These are phyloP conservation scores for Puccinia polysora DNA, from an alignment of 1,284 basidiomycete species.

Conservation along the genomic window DNA sequence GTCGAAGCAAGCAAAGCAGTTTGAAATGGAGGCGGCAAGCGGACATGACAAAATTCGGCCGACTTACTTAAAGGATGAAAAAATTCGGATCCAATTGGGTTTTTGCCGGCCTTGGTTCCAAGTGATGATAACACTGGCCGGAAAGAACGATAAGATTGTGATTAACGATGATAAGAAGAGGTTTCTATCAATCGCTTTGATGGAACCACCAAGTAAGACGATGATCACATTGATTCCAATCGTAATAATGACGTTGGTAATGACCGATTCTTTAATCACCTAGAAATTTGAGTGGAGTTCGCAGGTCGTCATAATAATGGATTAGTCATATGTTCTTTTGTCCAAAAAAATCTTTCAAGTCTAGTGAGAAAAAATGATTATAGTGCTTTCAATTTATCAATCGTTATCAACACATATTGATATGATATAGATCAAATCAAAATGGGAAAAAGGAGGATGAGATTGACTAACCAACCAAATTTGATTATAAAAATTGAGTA, in stretches of 20 bases:
- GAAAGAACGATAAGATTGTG: slow-evolving; percentile 64
- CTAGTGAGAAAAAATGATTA: no score
- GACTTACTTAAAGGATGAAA: slow-evolving; percentile 71
- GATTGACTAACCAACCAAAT: no score
- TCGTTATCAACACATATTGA: no score
- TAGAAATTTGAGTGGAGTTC: slow-evolving; percentile 47
- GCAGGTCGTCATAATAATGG: neutral
- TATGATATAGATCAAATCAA: no score
- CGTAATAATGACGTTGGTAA: slow-evolving; percentile 60
- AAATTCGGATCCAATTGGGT: slow-evolving; percentile 65
- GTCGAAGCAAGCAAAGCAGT: neutral
- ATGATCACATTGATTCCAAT: slow-evolving; percentile 58
- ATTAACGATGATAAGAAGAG: slow-evolving; percentile 66
- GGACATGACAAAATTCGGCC: slow-evolving; percentile 54
- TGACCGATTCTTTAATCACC: slow-evolving; percentile 59
- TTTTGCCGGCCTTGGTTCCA: slow-evolving; percentile 52
- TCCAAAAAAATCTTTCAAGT: no score
- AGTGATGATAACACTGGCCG: slow-evolving; percentile 68
- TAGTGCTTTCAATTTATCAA: no score
- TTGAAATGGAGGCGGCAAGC: neutral
- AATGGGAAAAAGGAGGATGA: no score
- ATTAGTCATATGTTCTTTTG: no score
- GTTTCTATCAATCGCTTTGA: slow-evolving; percentile 60
- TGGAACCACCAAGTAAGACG: slow-evolving; percentile 68
- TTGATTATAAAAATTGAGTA: no score